Evolutionary conservation across 352 stramenopile genomes (phyloP), one percentile per base, ranked within the genome.

Genomic region (Phytopythium chamaehyphon): DNA sequence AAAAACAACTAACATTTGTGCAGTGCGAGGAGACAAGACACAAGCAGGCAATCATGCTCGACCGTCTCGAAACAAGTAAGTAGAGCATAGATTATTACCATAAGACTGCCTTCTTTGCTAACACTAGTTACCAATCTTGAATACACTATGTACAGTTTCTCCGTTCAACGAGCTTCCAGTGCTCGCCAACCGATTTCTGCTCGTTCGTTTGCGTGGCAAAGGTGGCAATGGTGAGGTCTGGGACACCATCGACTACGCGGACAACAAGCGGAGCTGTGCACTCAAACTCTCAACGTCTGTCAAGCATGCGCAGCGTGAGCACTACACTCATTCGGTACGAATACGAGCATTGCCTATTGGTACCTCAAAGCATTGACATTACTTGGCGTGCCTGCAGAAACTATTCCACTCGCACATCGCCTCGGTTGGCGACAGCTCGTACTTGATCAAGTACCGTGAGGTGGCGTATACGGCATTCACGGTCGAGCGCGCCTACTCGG

Each of bases 141-240:
- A 28, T 54, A 11, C 42, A 12, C 14, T 21, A n/a, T n/a, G n/a
- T n/a, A 22, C 35, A 84, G 76, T 73, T 40, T 91, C 81, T 9
- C 66, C 75, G 19, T 91, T 91, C 40, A 79, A 67, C 44, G 86
- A 83, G 51, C 84, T 89, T 26, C 81, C 81, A 0, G 75, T 88
- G 49, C 61, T 91, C 12, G 71, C 63, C 33, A 89, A 91, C 35
- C 66, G 81, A 4, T 91, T 89, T 55, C 36, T 89, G 3, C 53
- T 88, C 35, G 64, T 80, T 47, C 70, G 73, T 39, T 62, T 91
- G 14, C 66, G 82, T 40, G 81, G 81, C 40, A 89, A 84, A 52
- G 81, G 81, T 48, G 81, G 81, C 28, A 89, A 91, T 38, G 81
- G 81, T 37, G 81, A 91, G 65, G 81, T 91, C 2, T 91, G 81